phyloP scores from a whole-genome alignment of 2,329 filamentous ascomycete genomes.

The Dactylonectria estremocensis region DNA sequence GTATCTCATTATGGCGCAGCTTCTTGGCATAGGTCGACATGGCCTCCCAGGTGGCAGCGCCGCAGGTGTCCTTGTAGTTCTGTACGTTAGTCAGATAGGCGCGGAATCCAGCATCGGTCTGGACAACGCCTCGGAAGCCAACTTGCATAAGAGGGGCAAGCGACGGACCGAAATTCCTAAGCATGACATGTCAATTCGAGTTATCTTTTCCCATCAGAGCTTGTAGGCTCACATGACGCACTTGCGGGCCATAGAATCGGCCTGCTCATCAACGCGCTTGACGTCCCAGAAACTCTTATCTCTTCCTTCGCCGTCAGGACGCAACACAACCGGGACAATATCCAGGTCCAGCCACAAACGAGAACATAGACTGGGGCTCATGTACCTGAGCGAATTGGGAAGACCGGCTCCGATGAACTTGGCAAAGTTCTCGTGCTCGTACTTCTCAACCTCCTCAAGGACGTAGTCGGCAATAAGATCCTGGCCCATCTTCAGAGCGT shows the following conservation, averaged over 20 bases:
- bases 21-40: constrained; percentile 74
- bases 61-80: constrained; percentile 74
- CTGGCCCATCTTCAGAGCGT: constrained; percentile 56
- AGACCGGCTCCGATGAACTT: constrained; percentile 84
- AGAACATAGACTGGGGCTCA: constrained; percentile 77
- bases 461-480: constrained; percentile 74
- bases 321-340: constrained; percentile 79
- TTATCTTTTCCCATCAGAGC: not conserved
- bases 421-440: constrained; percentile 75
- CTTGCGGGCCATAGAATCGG: constrained; percentile 85
- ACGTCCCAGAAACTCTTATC: constrained; percentile 63
- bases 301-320: constrained; percentile 61
- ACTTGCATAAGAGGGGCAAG: constrained; percentile 78
- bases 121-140: constrained; percentile 77
- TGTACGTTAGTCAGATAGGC: constrained; percentile 71
- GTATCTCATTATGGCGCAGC: constrained; percentile 74
- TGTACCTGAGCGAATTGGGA: constrained; percentile 69
- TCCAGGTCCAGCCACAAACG: constrained; percentile 84
- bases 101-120: constrained; percentile 78
- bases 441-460: constrained; percentile 68
- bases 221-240: constrained; percentile 74
- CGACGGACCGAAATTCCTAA: constrained; percentile 81
- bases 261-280: constrained; percentile 82
- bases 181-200: not conserved
- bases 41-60: constrained; percentile 74